Evolutionary conservation across 1,284 basidiomycete species (phyloP), one percentile per base, ranked within the genome.

Genomic region (Polyporus tsugae): DNA sequence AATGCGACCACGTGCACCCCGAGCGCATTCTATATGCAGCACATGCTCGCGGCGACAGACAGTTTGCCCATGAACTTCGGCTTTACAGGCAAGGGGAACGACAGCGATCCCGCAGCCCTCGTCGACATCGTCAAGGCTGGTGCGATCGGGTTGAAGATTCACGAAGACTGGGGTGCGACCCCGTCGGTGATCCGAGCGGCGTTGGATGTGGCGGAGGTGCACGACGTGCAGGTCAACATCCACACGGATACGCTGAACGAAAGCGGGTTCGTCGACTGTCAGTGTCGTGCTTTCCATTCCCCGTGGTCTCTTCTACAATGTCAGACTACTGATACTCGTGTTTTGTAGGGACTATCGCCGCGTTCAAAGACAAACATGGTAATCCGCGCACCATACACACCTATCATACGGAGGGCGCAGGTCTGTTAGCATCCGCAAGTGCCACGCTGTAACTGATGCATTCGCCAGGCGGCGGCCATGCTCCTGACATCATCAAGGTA

Each of bases 81-180:
- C 0, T 95, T 98, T 76, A 98, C 95, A 0, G 95, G 95, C 10
- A 97, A 96, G 84, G 97, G 97, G 1, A 99, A 98, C 77, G 98
- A 99, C 79, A 89, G 93, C 0, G 95, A 91, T 0, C 81, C 86
- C 17, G 83, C 78, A 1, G 89, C 89, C 2, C 79, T 99, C 65
- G 91, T 92, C 76, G 97, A 99, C 69, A 88, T 98, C 68, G 85
- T 99, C 42, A 84, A 86, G 72, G 95, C 96, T 17, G 98, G 98
- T 22, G 97, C 96, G 0, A 90, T 88, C 33, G 97, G 97, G 0
- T 80, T 99, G 74, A 99, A 99, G 82, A 81, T 99, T 66, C 98
- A 99, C 77, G 98, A 99, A 78, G 98, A 99, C 80, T 99, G 98
- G 98, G 98, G 98, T 4, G 88, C 91, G 25, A 98, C 97, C 1